phyloP scores from a whole-genome alignment of 2,329 filamentous ascomycete species.

The Cephalotrichum gorgonifer region DNA sequence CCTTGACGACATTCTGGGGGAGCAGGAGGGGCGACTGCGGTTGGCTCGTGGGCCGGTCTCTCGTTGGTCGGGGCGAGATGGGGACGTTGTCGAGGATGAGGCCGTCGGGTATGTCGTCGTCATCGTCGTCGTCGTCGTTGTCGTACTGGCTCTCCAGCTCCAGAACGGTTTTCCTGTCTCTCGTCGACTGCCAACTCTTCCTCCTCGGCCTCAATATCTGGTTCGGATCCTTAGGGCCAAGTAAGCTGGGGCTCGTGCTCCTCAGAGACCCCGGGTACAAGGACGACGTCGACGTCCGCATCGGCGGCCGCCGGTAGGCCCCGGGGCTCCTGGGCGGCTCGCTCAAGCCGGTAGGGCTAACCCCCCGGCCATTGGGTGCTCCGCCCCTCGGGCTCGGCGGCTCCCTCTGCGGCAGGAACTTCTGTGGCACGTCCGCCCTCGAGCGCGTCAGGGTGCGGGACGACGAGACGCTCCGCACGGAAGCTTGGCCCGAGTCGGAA shows the following conservation, averaged over 20 bases:
- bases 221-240: slow-evolving; percentile 31
- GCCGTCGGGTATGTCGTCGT: slow-evolving; percentile 64
- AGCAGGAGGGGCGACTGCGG: slow-evolving; percentile 41
- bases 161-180: slow-evolving; percentile 54
- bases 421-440: slow-evolving; percentile 15
- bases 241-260: slow-evolving; percentile 40
- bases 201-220: slow-evolving; percentile 32
- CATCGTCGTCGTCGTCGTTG: slow-evolving; percentile 64
- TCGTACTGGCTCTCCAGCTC: slow-evolving; percentile 63
- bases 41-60: slow-evolving; percentile 43
- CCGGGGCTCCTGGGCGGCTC: slow-evolving; percentile 6
- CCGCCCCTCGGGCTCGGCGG: background rate
- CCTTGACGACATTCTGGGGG: slow-evolving; percentile 18
- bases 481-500: slow-evolving; percentile 19
- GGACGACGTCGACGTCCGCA: slow-evolving; percentile 13
- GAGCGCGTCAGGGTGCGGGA: slow-evolving; percentile 24
- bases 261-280: slow-evolving; percentile 27
- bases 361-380: background rate
- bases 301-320: slow-evolving; percentile 12
- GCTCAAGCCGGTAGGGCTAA: slow-evolving; percentile 4
- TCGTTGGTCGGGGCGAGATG: slow-evolving; percentile 59
- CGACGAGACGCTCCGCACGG: slow-evolving; percentile 15
- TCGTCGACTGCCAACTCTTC: slow-evolving; percentile 63
- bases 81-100: slow-evolving; percentile 74
- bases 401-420: slow-evolving; percentile 15